A percentile compares a stretch with the other conserved stretches of the same genome.
Conservation (phyloP, 2,329 filamentous ascomycete genomes). For the Huntiella omanensis region DNA sequence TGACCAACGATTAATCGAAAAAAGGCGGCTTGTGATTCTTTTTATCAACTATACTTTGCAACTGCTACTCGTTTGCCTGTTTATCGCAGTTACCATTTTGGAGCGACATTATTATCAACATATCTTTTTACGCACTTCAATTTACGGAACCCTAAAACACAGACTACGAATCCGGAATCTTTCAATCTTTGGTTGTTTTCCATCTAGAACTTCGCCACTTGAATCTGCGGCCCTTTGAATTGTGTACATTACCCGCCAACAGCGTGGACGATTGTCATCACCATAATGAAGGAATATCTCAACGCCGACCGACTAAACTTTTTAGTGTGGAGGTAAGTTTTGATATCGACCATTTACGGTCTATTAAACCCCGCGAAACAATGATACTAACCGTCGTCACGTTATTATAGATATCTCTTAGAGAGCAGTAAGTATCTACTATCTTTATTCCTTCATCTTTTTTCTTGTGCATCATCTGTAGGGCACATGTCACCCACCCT, state of each 20-base stretch:
- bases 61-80: too few relatives aligned
- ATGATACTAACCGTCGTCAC: slow-evolving; percentile 10
- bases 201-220: neutral
- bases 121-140: too few relatives aligned
- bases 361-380: neutral
- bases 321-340: slow-evolving; percentile 49
- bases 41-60: too few relatives aligned
- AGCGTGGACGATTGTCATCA: too few relatives aligned
- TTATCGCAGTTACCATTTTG: too few relatives aligned
- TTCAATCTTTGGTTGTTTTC: neutral
- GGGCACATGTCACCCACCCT: neutral
- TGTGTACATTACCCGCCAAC: slow-evolving; percentile 7
- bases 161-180: neutral
- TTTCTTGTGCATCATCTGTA: too few relatives aligned
- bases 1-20: too few relatives aligned
- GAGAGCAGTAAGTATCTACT: slow-evolving; percentile 37
- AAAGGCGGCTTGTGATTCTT: too few relatives aligned
- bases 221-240: too few relatives aligned
- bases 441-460: neutral
- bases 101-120: too few relatives aligned
- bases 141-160: too few relatives aligned
- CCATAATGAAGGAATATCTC: slow-evolving; percentile 41
- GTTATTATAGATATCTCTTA: slow-evolving; percentile 32
- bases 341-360: slow-evolving; percentile 5
- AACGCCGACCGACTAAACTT: slow-evolving; percentile 51